Evolutionary conservation across 495 filamentous ascomycete genomes (phyloP), one percentile per base, ranked within the genome.

Genomic region (Rostrohypoxylon terebratum): DNA sequence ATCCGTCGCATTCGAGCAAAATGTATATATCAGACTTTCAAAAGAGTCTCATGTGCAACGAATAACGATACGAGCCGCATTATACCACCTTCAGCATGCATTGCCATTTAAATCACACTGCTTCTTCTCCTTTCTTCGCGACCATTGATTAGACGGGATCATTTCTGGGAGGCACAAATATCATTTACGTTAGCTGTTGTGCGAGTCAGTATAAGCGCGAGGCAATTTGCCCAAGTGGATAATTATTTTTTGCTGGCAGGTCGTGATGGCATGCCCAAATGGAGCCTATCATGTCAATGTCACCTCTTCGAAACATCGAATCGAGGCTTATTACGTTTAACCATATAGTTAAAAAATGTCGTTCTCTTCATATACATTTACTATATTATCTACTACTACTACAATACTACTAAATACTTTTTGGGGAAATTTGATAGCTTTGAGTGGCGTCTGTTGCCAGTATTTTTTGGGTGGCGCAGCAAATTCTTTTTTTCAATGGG

Each of bases 61-160:
- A 73, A 71, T 74, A 69, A 78, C 69, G 71, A 77, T 67, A 77
- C 48, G 61, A 78, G 67, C 68, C 65, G 71, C 76, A 76, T 72
- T 67, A 70, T 76, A 73, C 67, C 68, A 69, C 14, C 28, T 65
- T 68, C 54, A 74, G 67, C 73, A 71, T 73, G 69, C 71, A 66
- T 74, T 75, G 71, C 59, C 61, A 67, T 65, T 65, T 73, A 28
- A 65, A 59, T 13, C 16, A 33, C 21, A 31, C 14, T 45, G 28
- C 31, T 13, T 38, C 23, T 62, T 58, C 59, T 45, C 13, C 50
- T 58, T 62, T 66, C 66, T 74, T 51, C 14, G 20, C 40, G 16
- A 63, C 62, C 53, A 73, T 61, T 63, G 66, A 61, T 28, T 66
- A 69, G 71, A 69, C 61, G 40, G 61, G 33, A 44, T 11, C 18